These are phyloP conservation scores for Tetracladium maxilliforme DNA, from an alignment of 2,329 filamentous ascomycete species.

Conservation along the genomic window DNA sequence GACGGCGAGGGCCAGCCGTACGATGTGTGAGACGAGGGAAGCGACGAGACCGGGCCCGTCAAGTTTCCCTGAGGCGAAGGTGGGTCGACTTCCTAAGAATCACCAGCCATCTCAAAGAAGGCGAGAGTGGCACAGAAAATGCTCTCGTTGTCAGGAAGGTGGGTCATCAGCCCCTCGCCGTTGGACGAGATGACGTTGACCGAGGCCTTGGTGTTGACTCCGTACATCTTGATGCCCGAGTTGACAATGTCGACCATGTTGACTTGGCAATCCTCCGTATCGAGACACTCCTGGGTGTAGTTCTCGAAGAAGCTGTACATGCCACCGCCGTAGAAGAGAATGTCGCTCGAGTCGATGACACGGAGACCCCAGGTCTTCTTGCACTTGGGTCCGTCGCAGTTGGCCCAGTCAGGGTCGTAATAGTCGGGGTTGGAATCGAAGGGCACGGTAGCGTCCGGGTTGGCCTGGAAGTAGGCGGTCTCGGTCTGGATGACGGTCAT, in stretches of 20 bases:
- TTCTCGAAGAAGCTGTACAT: slow-evolving; percentile 78
- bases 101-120: slow-evolving; percentile 20
- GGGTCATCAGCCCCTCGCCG: too few species aligned
- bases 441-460: slow-evolving; percentile 56
- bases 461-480: slow-evolving; percentile 78
- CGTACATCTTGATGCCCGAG: slow-evolving; percentile 48
- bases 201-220: slow-evolving; percentile 60
- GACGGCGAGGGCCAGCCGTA: too few species aligned
- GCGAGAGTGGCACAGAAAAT: slow-evolving; percentile 50
- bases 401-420: slow-evolving; percentile 54
- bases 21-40: too few species aligned
- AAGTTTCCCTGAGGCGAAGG: too few species aligned
- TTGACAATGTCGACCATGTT: slow-evolving; percentile 64
- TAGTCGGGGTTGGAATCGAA: slow-evolving; percentile 43
- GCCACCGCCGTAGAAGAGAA: slow-evolving; percentile 59
- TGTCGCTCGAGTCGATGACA: slow-evolving; percentile 48
- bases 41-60: too few species aligned
- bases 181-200: slow-evolving; percentile 58
- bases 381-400: slow-evolving; percentile 27
- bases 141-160: slow-evolving; percentile 46
- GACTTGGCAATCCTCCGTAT: slow-evolving; percentile 55
- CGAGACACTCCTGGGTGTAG: slow-evolving; percentile 58
- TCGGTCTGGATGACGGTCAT: slow-evolving; percentile 79
- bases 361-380: slow-evolving; percentile 63
- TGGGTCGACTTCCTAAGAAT: too few species aligned